Evolutionary conservation across 2,329 filamentous ascomycete species (phyloP), one percentile per base, ranked within the genome.

Genomic region (Phialophora chinensis): DNA sequence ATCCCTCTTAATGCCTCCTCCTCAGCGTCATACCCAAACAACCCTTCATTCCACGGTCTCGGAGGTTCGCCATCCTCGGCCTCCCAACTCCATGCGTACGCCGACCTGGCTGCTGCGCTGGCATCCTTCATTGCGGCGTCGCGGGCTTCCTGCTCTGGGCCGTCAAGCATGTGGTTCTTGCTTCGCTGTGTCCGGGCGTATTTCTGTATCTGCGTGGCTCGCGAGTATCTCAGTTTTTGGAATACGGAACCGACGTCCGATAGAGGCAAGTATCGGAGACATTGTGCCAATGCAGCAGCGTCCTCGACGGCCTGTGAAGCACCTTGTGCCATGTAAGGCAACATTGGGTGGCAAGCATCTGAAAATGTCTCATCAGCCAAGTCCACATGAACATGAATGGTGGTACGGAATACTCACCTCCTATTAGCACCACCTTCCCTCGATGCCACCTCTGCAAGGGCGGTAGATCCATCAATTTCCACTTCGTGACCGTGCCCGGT

Each of bases 151-250:
- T 57, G 54, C 20, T 57, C 54, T n/a, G 54, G 54, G 2, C 54
- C 54, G 20, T 57, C 54, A 20, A 57, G 54, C 54, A 57, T 38
- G n/a, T 57, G 54, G 27, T 57, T 57, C 54, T 57, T 57, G 31
- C n/a, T 33, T 4, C 54, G 54, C 54, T 57, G 54, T 42, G 14
- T 11, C 31, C 54, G 54, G n/a, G 54, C 54, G 54, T 42, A 57
- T n/a, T 57, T 57, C 31, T 57, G 54, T 20, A 57, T 57, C 23
- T 57, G 54, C 17, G 54, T 57, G 54, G 11, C 54, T n/a, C 54
- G 54, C 35, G 54, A 42, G 31, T 57, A 38, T 35, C 54, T 38
- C 2, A 57, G 17, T 42, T 38, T 31, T 25, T 57, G 54, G 33
- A 57, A 57, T 23, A 57, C 54, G 11, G 54, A 20, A 23, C 54